Base-by-base conservation (phyloP, 1,284 basidiomycete genomes). In the Sphagnurus paluster region DNA sequence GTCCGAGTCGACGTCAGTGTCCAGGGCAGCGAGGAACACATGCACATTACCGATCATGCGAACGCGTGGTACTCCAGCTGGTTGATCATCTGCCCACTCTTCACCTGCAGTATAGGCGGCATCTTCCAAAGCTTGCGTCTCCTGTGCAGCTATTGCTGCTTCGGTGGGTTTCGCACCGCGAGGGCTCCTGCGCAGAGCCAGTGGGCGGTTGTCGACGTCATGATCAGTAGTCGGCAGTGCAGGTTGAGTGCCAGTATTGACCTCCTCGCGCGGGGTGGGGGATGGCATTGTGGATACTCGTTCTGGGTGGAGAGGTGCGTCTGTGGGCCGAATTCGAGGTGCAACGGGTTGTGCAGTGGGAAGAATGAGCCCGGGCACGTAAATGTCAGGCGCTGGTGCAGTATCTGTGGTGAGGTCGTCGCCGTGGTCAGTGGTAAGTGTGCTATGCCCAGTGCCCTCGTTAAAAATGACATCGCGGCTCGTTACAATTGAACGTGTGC, bases 391-490 rank as follows among this genome's bases (percentile, higher is more conserved):
- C 16, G 21, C 28, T 26, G 9, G n/a, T 25, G 35, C n/a, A 6
- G 16, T 24, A 11, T 29, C 5, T 6, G 13, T 11, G 13, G 4
- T 23, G 4, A 13, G 42, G 13, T n/a, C 6, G 20, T 26, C 24
- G 24, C 1, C 5, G 35, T 17, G n/a, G 4, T 25, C 8, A 3
- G 46, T 42, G 35, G 53, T 17, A 16, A 34, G 32, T 17, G 53
- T 48, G 16, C 53, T 13, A 26, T 56, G 50, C 0, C 42, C 47
- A 1, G 13, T 6, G 0, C 55, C 55, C 23, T 64, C 58, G 11
- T 64, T 56, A 34, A 64, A 64, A 6, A 59, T 49, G 2, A 64
- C 57, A 39, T 64, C 60, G 5, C 58, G 42, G 3, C 52, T 48
- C n/a, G 20, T 35, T 20, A 54, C 28, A 8, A 54, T 17, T 7